Percentiles rank a stretch among this genome's conserved stretches.
phyloP scores from a whole-genome alignment of 768 basidiomycete species.

The Pleurotus tuoliensis region DNA sequence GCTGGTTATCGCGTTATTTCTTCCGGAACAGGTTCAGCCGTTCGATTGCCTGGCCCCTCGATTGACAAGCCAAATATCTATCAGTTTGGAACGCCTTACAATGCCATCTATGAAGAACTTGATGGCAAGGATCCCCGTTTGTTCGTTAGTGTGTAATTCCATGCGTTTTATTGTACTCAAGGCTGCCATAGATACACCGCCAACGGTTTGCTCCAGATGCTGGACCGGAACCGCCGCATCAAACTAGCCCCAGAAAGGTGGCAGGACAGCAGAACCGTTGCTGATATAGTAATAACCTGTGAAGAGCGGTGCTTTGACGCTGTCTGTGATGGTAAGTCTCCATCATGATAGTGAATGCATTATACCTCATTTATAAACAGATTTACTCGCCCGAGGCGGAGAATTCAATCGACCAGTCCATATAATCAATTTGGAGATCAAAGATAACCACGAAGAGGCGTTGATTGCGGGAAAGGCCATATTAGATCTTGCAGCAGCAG shows the following conservation, averaged over 20 bases:
- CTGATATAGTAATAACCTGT: slow-evolving; percentile 98
- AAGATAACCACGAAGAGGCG: slow-evolving; percentile 98
- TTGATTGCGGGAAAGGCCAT: slow-evolving; percentile 94
- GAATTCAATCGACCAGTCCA: slow-evolving; percentile 94
- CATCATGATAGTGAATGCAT: slow-evolving; percentile 3
- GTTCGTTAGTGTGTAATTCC: slow-evolving; percentile 42
- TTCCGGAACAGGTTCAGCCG: slow-evolving; percentile 94
- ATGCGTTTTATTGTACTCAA: slow-evolving; percentile 7
- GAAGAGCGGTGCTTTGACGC: slow-evolving; percentile 99
- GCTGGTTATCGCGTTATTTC: slow-evolving; percentile 91
- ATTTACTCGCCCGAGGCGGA: slow-evolving; percentile 82
- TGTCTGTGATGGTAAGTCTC: slow-evolving; percentile 86
- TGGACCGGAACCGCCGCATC: slow-evolving; percentile 90
- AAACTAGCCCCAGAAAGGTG: slow-evolving; percentile 94
- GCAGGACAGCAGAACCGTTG: slow-evolving; percentile 86
- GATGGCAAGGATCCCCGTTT: slow-evolving; percentile 76
- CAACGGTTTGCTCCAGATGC: slow-evolving; percentile 93
- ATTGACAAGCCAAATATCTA: slow-evolving; percentile 99
- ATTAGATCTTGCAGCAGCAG: slow-evolving; percentile 84
- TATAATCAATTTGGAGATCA: slow-evolving; percentile 96
- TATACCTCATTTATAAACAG: slow-evolving; percentile 32
- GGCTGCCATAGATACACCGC: slow-evolving; percentile 70
- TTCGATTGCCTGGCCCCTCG: slow-evolving; percentile 91
- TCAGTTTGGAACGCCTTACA: slow-evolving; percentile 94
- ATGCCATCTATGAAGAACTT: slow-evolving; percentile 91